Conservation (phyloP, 192 early-diverging fungal genomes). For the Diversispora epigaea region DNA sequence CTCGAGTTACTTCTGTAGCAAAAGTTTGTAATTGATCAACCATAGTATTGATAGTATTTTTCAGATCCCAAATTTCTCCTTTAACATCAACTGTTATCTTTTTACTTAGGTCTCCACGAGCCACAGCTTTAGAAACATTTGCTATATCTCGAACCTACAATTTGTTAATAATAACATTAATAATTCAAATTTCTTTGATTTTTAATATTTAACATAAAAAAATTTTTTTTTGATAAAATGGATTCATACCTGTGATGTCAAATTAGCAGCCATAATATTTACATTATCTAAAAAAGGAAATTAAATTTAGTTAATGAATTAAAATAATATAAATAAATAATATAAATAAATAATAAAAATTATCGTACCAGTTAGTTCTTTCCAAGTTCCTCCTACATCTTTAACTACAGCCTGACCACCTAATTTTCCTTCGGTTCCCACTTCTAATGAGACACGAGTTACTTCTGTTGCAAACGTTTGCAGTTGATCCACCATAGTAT, state of each 20-base stretch:
- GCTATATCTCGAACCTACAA: slow-evolving; percentile 64
- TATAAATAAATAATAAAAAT: too few species aligned
- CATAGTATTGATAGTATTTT: slow-evolving; percentile 70
- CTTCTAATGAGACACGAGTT: slow-evolving; percentile 64
- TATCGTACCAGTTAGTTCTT: slow-evolving; percentile 51
- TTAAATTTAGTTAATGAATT: too few species aligned
- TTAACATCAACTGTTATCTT: slow-evolving; percentile 62
- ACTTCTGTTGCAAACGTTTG: slow-evolving; percentile 68
- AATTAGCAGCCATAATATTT: slow-evolving; percentile 69
- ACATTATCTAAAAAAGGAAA: slow-evolving; percentile 50
- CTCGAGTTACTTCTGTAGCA: slow-evolving; percentile 59
- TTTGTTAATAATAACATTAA: background rate
- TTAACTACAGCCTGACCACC: slow-evolving; percentile 68
- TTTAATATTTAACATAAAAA: background rate
- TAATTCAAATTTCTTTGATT: background rate
- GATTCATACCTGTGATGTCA: slow-evolving; percentile 60
- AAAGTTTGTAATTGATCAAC: slow-evolving; percentile 65
- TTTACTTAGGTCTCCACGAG: slow-evolving; percentile 63
- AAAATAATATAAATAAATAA: too few species aligned
- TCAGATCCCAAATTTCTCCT: slow-evolving; percentile 70
- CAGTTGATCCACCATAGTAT: slow-evolving; percentile 68
- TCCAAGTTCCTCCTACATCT: slow-evolving; percentile 69
- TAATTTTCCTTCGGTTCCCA: slow-evolving; percentile 70
- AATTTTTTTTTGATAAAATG: background rate
- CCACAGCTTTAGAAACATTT: slow-evolving; percentile 61